These are phyloP conservation scores for Dothistroma septosporum DNA, from an alignment of 2,329 filamentous ascomycete species.

Conservation along the genomic window DNA sequence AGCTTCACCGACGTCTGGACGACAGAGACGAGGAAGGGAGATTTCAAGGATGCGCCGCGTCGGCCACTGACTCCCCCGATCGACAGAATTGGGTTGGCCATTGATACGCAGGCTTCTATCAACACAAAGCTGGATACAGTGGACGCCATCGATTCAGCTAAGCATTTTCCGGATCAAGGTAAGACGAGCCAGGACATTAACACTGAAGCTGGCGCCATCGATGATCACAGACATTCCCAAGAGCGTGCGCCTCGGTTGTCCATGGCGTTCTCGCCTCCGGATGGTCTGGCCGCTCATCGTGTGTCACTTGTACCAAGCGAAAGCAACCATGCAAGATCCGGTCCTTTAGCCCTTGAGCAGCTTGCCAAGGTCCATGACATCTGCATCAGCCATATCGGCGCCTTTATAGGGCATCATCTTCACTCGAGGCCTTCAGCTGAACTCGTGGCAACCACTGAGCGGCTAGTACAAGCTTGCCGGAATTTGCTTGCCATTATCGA, in stretches of 20 bases:
- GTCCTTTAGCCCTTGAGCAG: constrained; percentile 74
- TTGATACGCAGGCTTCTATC: constrained; percentile 13
- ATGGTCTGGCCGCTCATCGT: constrained; percentile 28
- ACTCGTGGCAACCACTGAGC: constrained; percentile 74
- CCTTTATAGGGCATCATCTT: constrained; percentile 88
- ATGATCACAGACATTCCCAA: constrained; percentile 1
- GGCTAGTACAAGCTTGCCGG: constrained; percentile 76
- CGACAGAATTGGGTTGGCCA: constrained; percentile 9
- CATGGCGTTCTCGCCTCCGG: constrained; percentile 18
- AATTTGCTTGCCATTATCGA: constrained; percentile 76
- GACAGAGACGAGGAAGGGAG: constrained; percentile 24
- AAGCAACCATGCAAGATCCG: constrained; percentile 35
- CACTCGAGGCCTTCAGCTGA: constrained; percentile 88
- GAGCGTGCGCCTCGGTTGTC: constrained; percentile 10
- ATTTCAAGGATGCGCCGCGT: constrained; percentile 4
- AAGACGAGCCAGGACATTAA: neutral
- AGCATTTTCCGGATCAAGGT: constrained; percentile 14
- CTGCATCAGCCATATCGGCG: constrained; percentile 85
- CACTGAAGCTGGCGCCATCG: constrained; percentile 4
- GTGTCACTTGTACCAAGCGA: constrained; percentile 28
- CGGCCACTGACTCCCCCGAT: constrained; percentile 1
- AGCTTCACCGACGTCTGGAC: constrained; percentile 81
- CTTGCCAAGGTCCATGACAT: constrained; percentile 77
- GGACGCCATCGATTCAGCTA: constrained; percentile 22
- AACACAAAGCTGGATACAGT: neutral